A percentile compares a stretch with the other conserved stretches of the same genome.
Conservation (phyloP, 179 eudicot species). For the Patellifolia procumbens region DNA sequence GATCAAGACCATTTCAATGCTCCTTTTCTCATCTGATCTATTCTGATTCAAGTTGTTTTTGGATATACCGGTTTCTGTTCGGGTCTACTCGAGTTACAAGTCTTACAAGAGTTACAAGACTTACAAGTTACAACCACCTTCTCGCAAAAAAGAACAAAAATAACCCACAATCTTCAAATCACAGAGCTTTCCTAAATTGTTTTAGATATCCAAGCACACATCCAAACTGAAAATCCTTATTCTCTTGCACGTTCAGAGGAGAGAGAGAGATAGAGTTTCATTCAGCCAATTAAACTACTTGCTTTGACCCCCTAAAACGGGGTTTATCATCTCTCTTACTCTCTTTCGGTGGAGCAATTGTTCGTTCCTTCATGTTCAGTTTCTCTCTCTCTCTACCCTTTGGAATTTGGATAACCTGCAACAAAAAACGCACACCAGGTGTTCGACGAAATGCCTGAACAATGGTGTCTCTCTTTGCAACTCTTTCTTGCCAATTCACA, state of each 20-base stretch:
- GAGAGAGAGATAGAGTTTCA: constrained; percentile 3
- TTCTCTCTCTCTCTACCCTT: not conserved
- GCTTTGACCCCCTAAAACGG: not conserved
- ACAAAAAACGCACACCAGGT: constrained; percentile 26
- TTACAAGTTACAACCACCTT: too few species aligned
- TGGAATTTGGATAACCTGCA: not conserved
- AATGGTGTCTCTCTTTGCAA: constrained; percentile 56
- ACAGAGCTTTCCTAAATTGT: too few species aligned
- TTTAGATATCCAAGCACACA: not conserved
- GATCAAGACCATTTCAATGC: too few species aligned
- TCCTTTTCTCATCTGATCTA: too few species aligned
- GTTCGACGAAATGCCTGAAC: constrained; percentile 97
- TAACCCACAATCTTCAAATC: too few species aligned
- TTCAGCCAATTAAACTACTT: constrained; percentile 8
- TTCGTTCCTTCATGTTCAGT: constrained; percentile 37
- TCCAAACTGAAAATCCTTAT: not conserved
- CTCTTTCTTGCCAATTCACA: constrained; percentile 19
- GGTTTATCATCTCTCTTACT: not conserved
- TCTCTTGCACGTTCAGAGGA: not conserved
- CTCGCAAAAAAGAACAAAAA: too few species aligned
- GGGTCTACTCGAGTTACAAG: too few species aligned
- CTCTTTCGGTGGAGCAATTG: constrained; percentile 23
- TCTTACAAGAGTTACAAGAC: too few species aligned
- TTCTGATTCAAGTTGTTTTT: too few species aligned
- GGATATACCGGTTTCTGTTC: too few species aligned